phyloP scores from a whole-genome alignment of 805 yeast species.

The Candida endomychidarum region DNA sequence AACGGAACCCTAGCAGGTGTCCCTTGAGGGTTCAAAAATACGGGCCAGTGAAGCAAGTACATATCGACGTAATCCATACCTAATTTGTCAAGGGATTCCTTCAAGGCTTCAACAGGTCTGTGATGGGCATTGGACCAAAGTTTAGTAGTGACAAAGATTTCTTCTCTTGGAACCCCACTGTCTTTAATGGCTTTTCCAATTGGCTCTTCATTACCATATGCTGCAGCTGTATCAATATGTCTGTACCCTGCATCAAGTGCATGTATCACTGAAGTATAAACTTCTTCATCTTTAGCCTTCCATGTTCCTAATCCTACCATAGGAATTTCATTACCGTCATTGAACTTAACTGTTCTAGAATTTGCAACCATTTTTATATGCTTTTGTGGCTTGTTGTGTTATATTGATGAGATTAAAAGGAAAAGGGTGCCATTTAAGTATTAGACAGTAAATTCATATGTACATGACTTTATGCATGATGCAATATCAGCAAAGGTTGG shows the following conservation, averaged over 20 bases:
- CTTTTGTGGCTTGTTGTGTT: background rate
- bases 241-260: slow-evolving; percentile 67
- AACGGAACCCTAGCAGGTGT: slow-evolving; percentile 33
- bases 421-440: too few species aligned
- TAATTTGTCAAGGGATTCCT: slow-evolving; percentile 58
- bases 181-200: slow-evolving; percentile 58
- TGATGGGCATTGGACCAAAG: slow-evolving; percentile 58
- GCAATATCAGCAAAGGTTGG: background rate
- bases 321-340: slow-evolving; percentile 63
- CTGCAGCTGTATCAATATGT: slow-evolving; percentile 77
- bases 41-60: slow-evolving; percentile 82
- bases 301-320: slow-evolving; percentile 72
- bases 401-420: too few species aligned
- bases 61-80: slow-evolving; percentile 77
- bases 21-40: slow-evolving; percentile 40
- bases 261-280: slow-evolving; percentile 50
- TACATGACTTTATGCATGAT: too few species aligned
- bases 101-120: slow-evolving; percentile 52
- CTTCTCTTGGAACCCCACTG: slow-evolving; percentile 61
- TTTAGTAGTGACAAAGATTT: slow-evolving; percentile 71
- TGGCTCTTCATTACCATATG: slow-evolving; percentile 63
- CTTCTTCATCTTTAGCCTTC: slow-evolving; percentile 55
- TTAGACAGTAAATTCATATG: too few species aligned
- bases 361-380: slow-evolving; percentile 8
- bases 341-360: slow-evolving; percentile 34